Percentiles rank a stretch among this genome's conserved stretches.
Conservation (phyloP, 352 stramenopile genomes). For the Globisporangium solare region DNA sequence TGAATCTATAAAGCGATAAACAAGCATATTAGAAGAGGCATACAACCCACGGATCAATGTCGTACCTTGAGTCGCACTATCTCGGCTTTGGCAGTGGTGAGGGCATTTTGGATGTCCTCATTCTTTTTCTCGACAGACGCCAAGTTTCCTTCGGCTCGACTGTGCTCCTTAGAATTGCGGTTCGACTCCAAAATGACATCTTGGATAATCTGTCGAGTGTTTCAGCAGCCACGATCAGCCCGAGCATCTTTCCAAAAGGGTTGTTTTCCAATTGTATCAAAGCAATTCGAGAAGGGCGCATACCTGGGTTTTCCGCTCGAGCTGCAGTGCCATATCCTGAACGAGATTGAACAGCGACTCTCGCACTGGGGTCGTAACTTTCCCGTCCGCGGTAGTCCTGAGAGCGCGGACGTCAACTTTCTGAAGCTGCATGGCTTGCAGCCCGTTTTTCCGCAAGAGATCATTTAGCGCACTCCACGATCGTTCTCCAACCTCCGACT, state of each 20-base stretch:
- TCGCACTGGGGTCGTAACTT: conserved; percentile 29
- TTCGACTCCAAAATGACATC: conserved; percentile 70
- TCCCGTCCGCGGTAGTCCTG: not conserved
- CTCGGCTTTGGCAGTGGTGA: conserved; percentile 49
- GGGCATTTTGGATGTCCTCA: conserved; percentile 29
- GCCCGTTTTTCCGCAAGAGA: conserved; percentile 50
- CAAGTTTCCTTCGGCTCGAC: conserved; percentile 37
- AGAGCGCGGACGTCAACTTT: conserved; percentile 12
- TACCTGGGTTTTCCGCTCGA: conserved; percentile 71
- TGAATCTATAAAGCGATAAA: conserved; percentile 4
- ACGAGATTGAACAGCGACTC: conserved; percentile 54
- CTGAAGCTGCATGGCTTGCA: conserved; percentile 40
- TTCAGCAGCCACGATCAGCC: not conserved
- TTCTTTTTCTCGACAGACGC: conserved; percentile 46
- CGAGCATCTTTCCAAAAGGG: not conserved
- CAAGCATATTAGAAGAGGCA: not conserved
- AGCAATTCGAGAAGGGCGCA: not conserved
- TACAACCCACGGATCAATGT: not conserved
- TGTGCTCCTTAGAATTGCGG: conserved; percentile 46
- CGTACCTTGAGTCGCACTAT: conserved; percentile 52
- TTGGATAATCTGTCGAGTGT: conserved; percentile 53
- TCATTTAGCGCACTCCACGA: conserved; percentile 36
- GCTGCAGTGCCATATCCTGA: conserved; percentile 54
- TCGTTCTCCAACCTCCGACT: not conserved
- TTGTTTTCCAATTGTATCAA: not conserved